Conservation (phyloP, 352 stramenopile genomes). For the Globisporangium cylindrosporum region DNA sequence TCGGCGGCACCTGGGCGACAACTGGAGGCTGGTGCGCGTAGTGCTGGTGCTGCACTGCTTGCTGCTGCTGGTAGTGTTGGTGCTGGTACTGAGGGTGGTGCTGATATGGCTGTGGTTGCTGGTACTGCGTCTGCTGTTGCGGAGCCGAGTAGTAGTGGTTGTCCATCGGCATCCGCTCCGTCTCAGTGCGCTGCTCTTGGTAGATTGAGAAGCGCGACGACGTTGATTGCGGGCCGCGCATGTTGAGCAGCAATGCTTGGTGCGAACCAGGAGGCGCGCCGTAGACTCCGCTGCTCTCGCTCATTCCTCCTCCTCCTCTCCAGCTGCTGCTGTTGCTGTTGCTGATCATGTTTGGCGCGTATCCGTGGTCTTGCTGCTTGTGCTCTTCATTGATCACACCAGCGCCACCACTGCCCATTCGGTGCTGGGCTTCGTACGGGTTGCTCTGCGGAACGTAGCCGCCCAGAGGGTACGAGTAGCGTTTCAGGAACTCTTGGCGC, state of each 20-base stretch:
- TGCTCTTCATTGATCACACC: conserved; percentile 4
- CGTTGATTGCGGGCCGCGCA: conserved; percentile 2
- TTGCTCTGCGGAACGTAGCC: conserved; percentile 7
- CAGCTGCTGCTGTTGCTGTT: not conserved
- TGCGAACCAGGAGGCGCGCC: conserved; percentile 13
- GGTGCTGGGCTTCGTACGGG: conserved; percentile 7
- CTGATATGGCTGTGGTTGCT: conserved; percentile 4
- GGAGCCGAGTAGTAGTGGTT: conserved; percentile 8
- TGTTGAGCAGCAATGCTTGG: conserved; percentile 17
- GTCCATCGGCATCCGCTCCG: not conserved
- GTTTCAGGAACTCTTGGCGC: conserved; percentile 20
- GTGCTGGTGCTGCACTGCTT: conserved; percentile 7
- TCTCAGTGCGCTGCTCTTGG: conserved; percentile 5
- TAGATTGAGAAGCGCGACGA: conserved; percentile 17
- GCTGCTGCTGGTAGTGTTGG: conserved; percentile 1
- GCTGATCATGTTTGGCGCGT: not conserved
- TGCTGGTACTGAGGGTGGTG: not conserved
- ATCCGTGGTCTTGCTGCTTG: conserved; percentile 14
- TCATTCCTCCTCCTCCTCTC: not conserved
- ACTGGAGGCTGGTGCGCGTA: not conserved
- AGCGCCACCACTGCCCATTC: not conserved
- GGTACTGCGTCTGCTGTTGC: conserved; percentile 4
- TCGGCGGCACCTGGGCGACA: not conserved
- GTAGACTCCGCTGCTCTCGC: conserved; percentile 9
- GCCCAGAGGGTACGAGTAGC: conserved; percentile 17